phyloP scores from a whole-genome alignment of 1,284 basidiomycete species.

The Ganoderma meredithae region DNA sequence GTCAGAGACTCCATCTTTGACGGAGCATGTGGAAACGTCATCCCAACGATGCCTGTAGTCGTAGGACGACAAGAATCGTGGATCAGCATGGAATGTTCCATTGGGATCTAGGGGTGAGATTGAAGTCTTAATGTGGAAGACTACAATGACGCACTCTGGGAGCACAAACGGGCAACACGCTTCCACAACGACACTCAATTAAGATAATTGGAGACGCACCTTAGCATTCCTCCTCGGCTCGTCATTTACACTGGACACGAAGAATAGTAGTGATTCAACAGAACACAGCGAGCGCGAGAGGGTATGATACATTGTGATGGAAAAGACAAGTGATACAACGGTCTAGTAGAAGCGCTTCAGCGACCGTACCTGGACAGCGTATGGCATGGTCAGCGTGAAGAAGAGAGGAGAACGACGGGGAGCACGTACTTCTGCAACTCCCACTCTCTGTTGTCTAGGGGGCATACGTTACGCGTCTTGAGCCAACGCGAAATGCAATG shows the following conservation, averaged over 20 bases:
- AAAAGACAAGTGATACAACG: slow-evolving; percentile 22
- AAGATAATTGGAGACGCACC: not conserved
- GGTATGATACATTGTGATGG: slow-evolving; percentile 27
- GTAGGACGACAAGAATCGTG: too few species aligned
- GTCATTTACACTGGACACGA: not conserved
- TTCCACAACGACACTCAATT: too few species aligned
- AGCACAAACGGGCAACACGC: too few species aligned
- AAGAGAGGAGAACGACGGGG: not conserved
- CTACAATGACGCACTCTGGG: too few species aligned
- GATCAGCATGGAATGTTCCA: too few species aligned
- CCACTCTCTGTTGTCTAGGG: slow-evolving; percentile 97
- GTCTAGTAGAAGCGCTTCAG: slow-evolving; percentile 20
- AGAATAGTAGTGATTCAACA: not conserved
- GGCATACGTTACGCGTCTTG: slow-evolving; percentile 99
- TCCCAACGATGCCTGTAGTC: too few species aligned
- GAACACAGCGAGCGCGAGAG: slow-evolving; percentile 14
- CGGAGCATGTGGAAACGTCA: too few species aligned
- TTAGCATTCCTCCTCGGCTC: not conserved
- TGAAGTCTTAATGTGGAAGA: too few species aligned
- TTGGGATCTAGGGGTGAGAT: too few species aligned
- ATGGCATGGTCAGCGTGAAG: not conserved
- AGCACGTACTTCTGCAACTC: slow-evolving; percentile 87
- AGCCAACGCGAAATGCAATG: slow-evolving; percentile 99
- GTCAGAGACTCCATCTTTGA: too few species aligned
- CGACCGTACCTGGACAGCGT: slow-evolving; percentile 27